Base-by-base conservation (phyloP, 306 rosid genomes). In the Vigna nakashimae region DNA sequence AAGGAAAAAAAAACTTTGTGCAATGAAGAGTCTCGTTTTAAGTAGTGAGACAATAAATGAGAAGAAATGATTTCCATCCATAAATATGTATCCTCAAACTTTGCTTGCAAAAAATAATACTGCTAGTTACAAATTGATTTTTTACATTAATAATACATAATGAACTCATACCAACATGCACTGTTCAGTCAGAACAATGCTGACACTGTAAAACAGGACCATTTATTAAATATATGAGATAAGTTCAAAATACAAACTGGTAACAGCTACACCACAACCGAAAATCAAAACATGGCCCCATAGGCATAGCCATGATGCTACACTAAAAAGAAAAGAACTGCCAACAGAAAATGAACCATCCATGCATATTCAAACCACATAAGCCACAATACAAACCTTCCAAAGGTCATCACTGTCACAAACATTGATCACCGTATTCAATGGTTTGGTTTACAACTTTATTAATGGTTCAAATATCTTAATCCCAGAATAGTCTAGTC, bases 261-360 rank as follows among this genome's bases (percentile, higher is more conserved):
- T 74, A 75, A 82, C 48, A 80, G 67, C 69, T 78, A 87, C 84
- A 82, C 70, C 16, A 55, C 70, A 74, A 73, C 84, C 11, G 10
- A 73, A 73, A 83, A 67, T 43, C 80, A 78, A 73, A 17, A 79
- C 51, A 74, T 73, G 83, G 73, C 66, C 86, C 83, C 86, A 78
- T 68, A 6, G 22, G 6, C 40, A 53, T 65, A 6, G 38, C n/a
- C 46, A 32, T 52, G 57, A 69, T 66, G 76, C 74, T 67, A 56
- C n/a, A 45, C 75, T 18, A 46, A 7, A 57, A 14, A 34, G 46
- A 28, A 56, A 68, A n/a, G 16, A 68, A 66, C 30, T 66, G 73
- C 73, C 75, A 73, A 58, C 6, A n/a, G 42, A 56, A 74, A 69
- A 48, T 60, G 67, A 60, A 66, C 80, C 77, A 73, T 67, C 76